Evolutionary conservation across 495 filamentous ascomycete genomes (phyloP).

Genomic region (Aspergillus homomorphus): DNA sequence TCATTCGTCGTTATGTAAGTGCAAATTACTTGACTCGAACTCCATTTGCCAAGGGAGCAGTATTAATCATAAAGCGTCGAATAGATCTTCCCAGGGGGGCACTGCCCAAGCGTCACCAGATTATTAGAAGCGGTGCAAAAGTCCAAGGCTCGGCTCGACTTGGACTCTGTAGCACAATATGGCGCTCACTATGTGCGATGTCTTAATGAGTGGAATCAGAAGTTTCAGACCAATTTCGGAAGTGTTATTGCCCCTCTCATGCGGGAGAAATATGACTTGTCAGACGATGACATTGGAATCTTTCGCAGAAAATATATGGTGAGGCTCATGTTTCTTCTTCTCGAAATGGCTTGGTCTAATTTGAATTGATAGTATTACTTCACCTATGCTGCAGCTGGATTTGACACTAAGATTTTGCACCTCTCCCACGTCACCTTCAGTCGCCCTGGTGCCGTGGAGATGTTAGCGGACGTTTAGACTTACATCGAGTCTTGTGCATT

Average conservation of each 20-base stretch:
- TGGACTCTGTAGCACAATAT: neutral
- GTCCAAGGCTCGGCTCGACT: neutral
- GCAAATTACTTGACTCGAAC: neutral
- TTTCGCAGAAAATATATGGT: neutral
- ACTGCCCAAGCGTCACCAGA: neutral
- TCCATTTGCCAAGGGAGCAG: too few species aligned
- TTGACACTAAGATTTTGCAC: neutral
- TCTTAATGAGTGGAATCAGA: neutral
- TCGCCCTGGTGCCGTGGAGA: neutral
- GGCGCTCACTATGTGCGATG: neutral
- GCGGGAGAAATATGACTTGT: neutral
- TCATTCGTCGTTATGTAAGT: neutral
- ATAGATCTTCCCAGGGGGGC: neutral
- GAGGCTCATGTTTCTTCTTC: too few species aligned
- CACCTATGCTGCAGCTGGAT: neutral
- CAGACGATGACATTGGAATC: neutral
- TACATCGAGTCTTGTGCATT: neutral
- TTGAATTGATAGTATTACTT: neutral
- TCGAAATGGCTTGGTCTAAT: too few species aligned
- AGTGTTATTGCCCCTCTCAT: neutral
- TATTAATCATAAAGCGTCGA: slow-evolving; percentile 59
- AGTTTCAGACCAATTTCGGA: neutral
- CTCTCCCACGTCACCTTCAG: neutral
- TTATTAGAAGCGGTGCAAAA: neutral
- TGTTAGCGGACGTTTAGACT: neutral